Base-by-base conservation (phyloP, 1,284 basidiomycete species). In the Tremellales sp. region DNA sequence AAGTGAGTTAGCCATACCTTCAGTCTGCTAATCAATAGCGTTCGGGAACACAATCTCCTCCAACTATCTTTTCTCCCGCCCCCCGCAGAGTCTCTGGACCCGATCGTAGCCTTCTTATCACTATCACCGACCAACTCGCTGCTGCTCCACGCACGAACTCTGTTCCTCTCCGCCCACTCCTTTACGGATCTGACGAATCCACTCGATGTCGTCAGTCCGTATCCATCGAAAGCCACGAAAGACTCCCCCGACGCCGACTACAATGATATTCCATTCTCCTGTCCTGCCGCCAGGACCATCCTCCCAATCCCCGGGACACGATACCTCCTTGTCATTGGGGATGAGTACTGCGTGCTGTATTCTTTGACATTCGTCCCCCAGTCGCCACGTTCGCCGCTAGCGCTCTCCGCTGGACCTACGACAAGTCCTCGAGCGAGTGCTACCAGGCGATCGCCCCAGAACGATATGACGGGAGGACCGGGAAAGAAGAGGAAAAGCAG, bases 31-130 rank as follows among this genome's bases (percentile, higher is more conserved):
- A 19, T 41, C 14, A 37, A 40, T 19, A 91, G 87, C 43, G 65
- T 89, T 31, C 79, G 81, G 5, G 87, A 92, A 60, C 72, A 86
- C 47, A 88, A 84, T 57, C 72, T 93, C 3, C 74, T 90, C 18
- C 79, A 83, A 13, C 63, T 90, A 18, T 74, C 79, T 1, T 87
- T 91, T 71, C 65, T 88, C 9, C 75, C 82, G 25, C 57, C 47
- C 1, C 32, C 58, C 53, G 14, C 74, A 1, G 38, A 52, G 0
- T 74, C 77, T 1, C 37, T 40, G n/a, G 75, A 76, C 12, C 78
- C 79, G 36, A 71, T 79, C 0, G 65, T 92, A 26, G 81, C 79
- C 2, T 81, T 92, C 45, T 72, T 90, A 5, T 72, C 63, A 53
- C 56, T 70, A 28, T 63, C 68, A 0, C 60, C 72, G 7, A 47